phyloP scores from a whole-genome alignment of 2,329 filamentous ascomycete genomes.

The Zasmidium angulare region DNA sequence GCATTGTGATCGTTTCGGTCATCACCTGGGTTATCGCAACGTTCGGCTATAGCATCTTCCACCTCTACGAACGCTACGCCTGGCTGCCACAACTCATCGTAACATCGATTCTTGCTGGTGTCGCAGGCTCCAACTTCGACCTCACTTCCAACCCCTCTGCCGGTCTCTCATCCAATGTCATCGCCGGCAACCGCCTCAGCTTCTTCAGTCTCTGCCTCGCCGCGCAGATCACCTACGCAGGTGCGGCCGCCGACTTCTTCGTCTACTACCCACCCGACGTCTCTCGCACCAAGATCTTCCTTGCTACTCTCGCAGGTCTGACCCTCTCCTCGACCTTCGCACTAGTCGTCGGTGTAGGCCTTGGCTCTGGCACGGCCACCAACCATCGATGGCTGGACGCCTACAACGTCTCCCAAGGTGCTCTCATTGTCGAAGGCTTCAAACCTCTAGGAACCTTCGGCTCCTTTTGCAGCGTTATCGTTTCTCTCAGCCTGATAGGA shows the following conservation, averaged over 20 bases:
- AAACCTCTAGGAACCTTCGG: slow-evolving; percentile 61
- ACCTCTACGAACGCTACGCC: slow-evolving; percentile 67
- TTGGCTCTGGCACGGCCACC: slow-evolving; percentile 57
- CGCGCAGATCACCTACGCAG: slow-evolving; percentile 63
- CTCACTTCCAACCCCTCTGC: slow-evolving; percentile 47
- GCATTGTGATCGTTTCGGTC: slow-evolving; percentile 64
- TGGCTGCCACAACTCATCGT: slow-evolving; percentile 65
- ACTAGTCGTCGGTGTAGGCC: slow-evolving; percentile 61
- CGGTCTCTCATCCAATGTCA: slow-evolving; percentile 50
- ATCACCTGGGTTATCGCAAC: slow-evolving; percentile 65
- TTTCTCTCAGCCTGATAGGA: slow-evolving; percentile 63
- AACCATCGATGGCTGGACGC: slow-evolving; percentile 58
- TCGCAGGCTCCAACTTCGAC: slow-evolving; percentile 62
- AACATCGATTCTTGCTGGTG: slow-evolving; percentile 61
- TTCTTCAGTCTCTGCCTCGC: slow-evolving; percentile 71
- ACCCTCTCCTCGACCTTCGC: slow-evolving; percentile 60
- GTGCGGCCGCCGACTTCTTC: slow-evolving; percentile 66
- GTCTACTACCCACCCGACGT: slow-evolving; percentile 62
- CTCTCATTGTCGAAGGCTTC: slow-evolving; percentile 64
- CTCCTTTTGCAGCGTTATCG: slow-evolving; percentile 64
- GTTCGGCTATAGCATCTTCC: slow-evolving; percentile 67
- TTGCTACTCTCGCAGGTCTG: slow-evolving; percentile 58
- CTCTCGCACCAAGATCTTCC: slow-evolving; percentile 55
- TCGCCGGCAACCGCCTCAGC: slow-evolving; percentile 60
- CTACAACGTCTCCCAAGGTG: slow-evolving; percentile 60